Base-by-base conservation (phyloP, 2,329 filamentous ascomycete genomes). In the Aspergillus niger region DNA sequence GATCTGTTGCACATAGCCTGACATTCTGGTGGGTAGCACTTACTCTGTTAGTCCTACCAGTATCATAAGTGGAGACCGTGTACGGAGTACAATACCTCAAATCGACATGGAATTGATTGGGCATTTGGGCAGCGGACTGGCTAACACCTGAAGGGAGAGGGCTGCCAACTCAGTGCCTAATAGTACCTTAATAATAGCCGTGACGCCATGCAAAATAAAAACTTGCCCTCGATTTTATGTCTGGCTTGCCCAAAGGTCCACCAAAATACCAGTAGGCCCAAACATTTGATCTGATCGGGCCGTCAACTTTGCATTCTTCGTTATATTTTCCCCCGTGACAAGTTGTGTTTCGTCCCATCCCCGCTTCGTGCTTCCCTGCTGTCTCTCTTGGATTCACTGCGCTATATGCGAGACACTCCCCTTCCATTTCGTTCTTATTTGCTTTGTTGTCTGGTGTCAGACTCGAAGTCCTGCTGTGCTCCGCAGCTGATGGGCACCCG, bases 51-150 rank as follows among this genome's bases (percentile, higher is more conserved):
- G 32, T 36, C 32, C 32, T 36, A 36, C 32, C 32, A 36, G 32
- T 36, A 36, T 36, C 32, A 36, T 36, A 5, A 36, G 32, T 17
- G 17, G 41, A 22, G 11, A 39, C 10, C 8, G 28, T 26, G 28
- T 11, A 38, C 32, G 20, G 30, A 36, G 17, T 53, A 22, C 13
- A 24, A 39, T 39, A 20, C 20, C 20, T 39, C 51, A 41, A 41
- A 2, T 53, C 39, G 51, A 39, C 51, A 39, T 41, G 13, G 36
- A 55, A 20, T 55, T 64, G 60, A 67, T 67, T 69, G 65, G 67
- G 64, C 67, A 67, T 22, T 67, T 61, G 63, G 67, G 67, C 67
- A 67, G 60, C 65, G 65, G 61, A 57, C 38, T 59, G 56, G 57
- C 55, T 59, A 55, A 20, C 15, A 38, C 28, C 55, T 48, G 32